Conservation (phyloP, 2,329 filamentous ascomycete genomes). For the Aspergillus brunneoviolaceus region DNA sequence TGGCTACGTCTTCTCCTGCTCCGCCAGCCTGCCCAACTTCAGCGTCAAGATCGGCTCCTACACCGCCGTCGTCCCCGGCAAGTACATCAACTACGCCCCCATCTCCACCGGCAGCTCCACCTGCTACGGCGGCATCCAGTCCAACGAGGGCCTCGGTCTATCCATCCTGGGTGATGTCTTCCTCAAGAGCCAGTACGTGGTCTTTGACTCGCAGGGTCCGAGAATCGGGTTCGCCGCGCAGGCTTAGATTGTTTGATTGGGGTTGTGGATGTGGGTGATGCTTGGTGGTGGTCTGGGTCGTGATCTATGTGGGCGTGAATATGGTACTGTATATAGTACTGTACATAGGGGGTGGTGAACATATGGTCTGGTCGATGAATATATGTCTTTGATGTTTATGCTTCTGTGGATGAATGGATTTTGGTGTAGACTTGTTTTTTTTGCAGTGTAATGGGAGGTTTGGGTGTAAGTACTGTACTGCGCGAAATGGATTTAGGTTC, state of each 20-base stretch:
- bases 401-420: not conserved
- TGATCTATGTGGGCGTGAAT: no score
- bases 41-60: constrained; percentile 52
- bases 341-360: no score
- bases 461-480: no score
- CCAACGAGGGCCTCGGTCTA: constrained; percentile 56
- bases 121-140: constrained; percentile 78
- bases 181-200: constrained; percentile 73
- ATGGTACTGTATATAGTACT: no score
- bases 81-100: constrained; percentile 56
- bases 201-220: constrained; percentile 61
- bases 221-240: constrained; percentile 51
- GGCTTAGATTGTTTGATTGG: constrained; percentile 19
- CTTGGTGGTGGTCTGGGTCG: not conserved
- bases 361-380: not conserved
- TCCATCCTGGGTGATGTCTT: constrained; percentile 77
- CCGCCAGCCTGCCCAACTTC: constrained; percentile 53
- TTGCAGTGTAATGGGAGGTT: no score
- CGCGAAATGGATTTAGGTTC: fast-evolving
- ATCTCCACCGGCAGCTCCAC: constrained; percentile 35
- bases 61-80: constrained; percentile 53
- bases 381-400: not conserved
- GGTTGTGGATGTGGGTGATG: not conserved
- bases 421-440: not conserved
- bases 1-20: constrained; percentile 58